Evolutionary conservation across 768 basidiomycete genomes (phyloP).

Genomic region (Lactarius tabidus): DNA sequence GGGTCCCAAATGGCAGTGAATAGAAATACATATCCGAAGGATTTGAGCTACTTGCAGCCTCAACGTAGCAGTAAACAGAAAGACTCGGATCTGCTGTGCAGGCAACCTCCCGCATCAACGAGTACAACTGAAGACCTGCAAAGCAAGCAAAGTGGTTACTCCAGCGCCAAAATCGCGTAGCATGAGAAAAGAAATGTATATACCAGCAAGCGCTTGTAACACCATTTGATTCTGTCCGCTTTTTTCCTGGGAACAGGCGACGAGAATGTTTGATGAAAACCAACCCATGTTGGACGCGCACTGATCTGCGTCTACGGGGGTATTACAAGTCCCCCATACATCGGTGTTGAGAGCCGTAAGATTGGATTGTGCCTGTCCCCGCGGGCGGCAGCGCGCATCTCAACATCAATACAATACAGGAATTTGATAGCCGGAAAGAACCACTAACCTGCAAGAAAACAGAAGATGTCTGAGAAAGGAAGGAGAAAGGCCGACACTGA

Average conservation of each 20-base stretch:
- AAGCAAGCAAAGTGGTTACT: background rate
- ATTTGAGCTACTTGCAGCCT: slow-evolving; percentile 52
- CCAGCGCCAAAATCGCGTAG: background rate
- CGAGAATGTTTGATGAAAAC: slow-evolving; percentile 49
- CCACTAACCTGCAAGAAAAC: slow-evolving; percentile 49
- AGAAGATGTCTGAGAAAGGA: slow-evolving; percentile 54
- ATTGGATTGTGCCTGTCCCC: slow-evolving; percentile 59
- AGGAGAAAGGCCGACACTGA: slow-evolving; percentile 72
- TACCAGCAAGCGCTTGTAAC: slow-evolving; percentile 52
- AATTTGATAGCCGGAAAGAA: slow-evolving; percentile 20
- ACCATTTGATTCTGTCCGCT: slow-evolving; percentile 48
- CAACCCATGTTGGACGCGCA: slow-evolving; percentile 67
- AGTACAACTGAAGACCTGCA: slow-evolving; percentile 59
- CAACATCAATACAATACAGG: slow-evolving; percentile 20
- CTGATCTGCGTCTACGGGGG: slow-evolving; percentile 41
- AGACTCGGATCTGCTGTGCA: slow-evolving; percentile 56
- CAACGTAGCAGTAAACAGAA: slow-evolving; percentile 69
- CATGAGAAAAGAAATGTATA: slow-evolving; percentile 23
- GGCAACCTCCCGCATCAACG: slow-evolving; percentile 54
- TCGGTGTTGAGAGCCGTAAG: slow-evolving; percentile 59
- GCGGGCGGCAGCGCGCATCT: slow-evolving; percentile 5
- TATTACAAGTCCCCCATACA: slow-evolving; percentile 81
- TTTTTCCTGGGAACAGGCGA: slow-evolving; percentile 56
- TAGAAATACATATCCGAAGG: slow-evolving; percentile 74
- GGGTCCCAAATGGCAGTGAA: slow-evolving; percentile 55